Conservation (phyloP, 1,284 basidiomycete species). For the Microbotryomycetes sp. region DNA sequence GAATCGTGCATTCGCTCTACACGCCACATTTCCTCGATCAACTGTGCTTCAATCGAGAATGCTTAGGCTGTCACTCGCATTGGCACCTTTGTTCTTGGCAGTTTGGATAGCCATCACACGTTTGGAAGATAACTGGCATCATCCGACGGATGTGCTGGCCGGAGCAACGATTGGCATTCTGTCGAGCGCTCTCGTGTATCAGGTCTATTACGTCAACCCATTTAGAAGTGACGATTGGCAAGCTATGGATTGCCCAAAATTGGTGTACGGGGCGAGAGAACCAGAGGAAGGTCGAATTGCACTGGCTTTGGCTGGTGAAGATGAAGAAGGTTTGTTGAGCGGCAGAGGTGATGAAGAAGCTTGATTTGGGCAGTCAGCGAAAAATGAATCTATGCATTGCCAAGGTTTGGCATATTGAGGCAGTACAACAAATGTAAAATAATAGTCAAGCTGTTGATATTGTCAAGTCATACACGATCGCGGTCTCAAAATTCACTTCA, state of each 20-base stretch:
- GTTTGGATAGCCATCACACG: slow-evolving; percentile 53
- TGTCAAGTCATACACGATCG: not conserved
- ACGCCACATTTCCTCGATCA: slow-evolving; percentile 43
- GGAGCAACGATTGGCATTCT: slow-evolving; percentile 27
- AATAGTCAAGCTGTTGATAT: not conserved
- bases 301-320: not conserved
- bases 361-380: not conserved
- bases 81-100: slow-evolving; percentile 49
- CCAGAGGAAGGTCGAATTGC: not conserved
- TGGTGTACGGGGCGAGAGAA: not conserved
- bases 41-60: slow-evolving; percentile 51
- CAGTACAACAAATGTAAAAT: not conserved
- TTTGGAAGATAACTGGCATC: slow-evolving; percentile 33
- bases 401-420: too few species aligned
- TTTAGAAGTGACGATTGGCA: slow-evolving; percentile 16
- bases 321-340: not conserved
- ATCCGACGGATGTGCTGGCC: slow-evolving; percentile 29
- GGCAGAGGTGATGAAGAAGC: not conserved
- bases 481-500: not conserved
- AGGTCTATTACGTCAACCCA: slow-evolving; percentile 29
- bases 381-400: not conserved
- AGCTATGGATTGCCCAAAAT: slow-evolving; percentile 10
- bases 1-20: slow-evolving; percentile 53
- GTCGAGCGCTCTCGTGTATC: slow-evolving; percentile 20
- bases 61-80: slow-evolving; percentile 49